These are phyloP conservation scores for Priceomyces fermenticarens DNA, from an alignment of 805 yeast genomes.

Conservation along the genomic window DNA sequence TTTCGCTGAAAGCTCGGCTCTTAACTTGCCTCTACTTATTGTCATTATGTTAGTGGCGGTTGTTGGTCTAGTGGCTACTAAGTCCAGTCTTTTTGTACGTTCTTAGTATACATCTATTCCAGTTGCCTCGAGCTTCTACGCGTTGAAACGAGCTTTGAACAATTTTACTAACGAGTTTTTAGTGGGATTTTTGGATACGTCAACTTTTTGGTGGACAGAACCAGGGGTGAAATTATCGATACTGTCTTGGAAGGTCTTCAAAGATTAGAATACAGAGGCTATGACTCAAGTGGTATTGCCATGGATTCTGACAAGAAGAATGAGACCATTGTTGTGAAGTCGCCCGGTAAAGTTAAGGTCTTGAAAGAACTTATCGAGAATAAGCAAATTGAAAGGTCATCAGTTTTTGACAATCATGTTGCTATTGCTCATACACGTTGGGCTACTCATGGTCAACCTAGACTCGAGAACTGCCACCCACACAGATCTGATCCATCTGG, in stretches of 20 bases:
- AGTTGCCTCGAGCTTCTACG: too few species aligned
- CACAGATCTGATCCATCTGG: slow-evolving; percentile 81
- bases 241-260: slow-evolving; percentile 81
- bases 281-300: slow-evolving; percentile 96
- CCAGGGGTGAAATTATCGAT: slow-evolving; percentile 89
- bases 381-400: slow-evolving; percentile 53
- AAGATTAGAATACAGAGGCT: slow-evolving; percentile 95
- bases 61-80: neutral
- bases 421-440: slow-evolving; percentile 99
- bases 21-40: too few species aligned
- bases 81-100: too few species aligned
- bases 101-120: too few species aligned
- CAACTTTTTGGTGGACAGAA: slow-evolving; percentile 86
- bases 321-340: slow-evolving; percentile 71
- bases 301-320: slow-evolving; percentile 82
- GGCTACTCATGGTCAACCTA: slow-evolving; percentile 99
- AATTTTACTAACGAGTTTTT: slow-evolving; percentile 4
- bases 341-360: slow-evolving; percentile 87
- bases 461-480: slow-evolving; percentile 87
- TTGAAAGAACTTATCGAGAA: slow-evolving; percentile 63
- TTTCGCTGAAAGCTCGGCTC: too few species aligned
- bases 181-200: slow-evolving; percentile 98
- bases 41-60: too few species aligned
- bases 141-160: neutral
- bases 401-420: slow-evolving; percentile 76